Base-by-base conservation (phyloP, 2,329 filamentous ascomycete genomes). In the Fusarium mexicanum region DNA sequence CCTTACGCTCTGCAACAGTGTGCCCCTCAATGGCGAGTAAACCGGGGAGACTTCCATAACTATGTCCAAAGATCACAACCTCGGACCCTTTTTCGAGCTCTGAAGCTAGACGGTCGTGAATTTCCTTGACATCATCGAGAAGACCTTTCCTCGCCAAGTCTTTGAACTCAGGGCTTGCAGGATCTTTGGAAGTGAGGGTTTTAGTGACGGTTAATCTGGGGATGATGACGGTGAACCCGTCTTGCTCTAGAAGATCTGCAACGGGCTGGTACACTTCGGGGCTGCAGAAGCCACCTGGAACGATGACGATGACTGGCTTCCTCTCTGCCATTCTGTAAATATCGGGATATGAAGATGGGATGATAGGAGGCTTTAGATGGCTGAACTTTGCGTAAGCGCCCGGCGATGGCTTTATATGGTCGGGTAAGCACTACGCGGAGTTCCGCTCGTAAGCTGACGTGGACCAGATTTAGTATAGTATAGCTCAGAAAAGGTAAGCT, bases 311-410 rank as follows among this genome's bases (percentile, higher is more conserved):
- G 0, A 50, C 24, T 0, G 50, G 37, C 5, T 58, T 67, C 0
- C 5, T 20, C 11, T 50, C 29, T 6, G 50, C 13, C 64, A 67
- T 67, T n/a, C 20, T 18, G 2, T 3, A 12, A 2, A 17, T 13
- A 0, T 22, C 5, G 5, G 3, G 9, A 2, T 2, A 20, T 29
- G 10, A 13, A 29, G 4, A 13, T 22, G 7, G 5, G 24, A 2
- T 9, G 10, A 13, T 11, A 10, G 7, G 14, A 48, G 6, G 22
- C 2, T 48, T 17, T 0, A 12, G 4, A 31, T 2, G 10, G 1
- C 11, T 16, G 6, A 11, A 0, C 1, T 16, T 31, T 12, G 20
- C 3, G 9, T 3, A 9, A n/a, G 18, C 13, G 24, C 13, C 1
- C 14, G 13, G 10, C 3, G 3, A n/a, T 2, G 8, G 14, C 11